Evolutionary conservation across 441 rosid species (phyloP).

Genomic region (Mallotus japonicus): DNA sequence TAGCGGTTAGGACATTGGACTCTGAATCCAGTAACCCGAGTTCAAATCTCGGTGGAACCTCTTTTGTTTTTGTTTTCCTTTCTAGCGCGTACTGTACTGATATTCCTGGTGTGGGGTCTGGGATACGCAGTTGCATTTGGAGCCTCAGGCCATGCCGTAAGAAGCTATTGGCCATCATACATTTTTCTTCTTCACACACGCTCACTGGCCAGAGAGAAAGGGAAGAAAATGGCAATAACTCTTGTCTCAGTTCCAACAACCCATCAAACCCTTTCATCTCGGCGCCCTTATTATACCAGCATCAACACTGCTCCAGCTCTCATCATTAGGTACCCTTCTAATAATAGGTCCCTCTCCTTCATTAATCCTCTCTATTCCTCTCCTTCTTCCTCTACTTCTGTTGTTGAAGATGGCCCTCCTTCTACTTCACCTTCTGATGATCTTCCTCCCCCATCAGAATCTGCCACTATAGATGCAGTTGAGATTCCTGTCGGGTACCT

Average conservation of each 20-base stretch:
- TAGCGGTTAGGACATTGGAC: constrained; percentile 67
- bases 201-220: too few species aligned
- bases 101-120: constrained; percentile 24
- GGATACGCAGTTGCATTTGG: constrained; percentile 12
- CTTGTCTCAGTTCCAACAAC: constrained; percentile 36
- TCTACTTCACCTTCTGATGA: constrained; percentile 25
- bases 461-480: constrained; percentile 23
- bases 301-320: constrained; percentile 18
- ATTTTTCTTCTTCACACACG: background rate
- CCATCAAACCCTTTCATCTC: constrained; percentile 25
- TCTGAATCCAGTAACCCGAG: constrained; percentile 64
- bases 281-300: constrained; percentile 17
- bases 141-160: background rate
- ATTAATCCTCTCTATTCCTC: constrained; percentile 20
- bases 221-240: constrained; percentile 11
- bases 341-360: constrained; percentile 28
- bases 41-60: constrained; percentile 68
- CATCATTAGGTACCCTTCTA: constrained; percentile 23
- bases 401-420: constrained; percentile 37
- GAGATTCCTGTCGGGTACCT: constrained; percentile 45
- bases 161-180: background rate
- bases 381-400: constrained; percentile 39
- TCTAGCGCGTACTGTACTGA: too few species aligned
- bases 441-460: constrained; percentile 24
- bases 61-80: too few species aligned